A percentile compares a stretch with the other conserved stretches of the same genome.
These are phyloP conservation scores for Hamigera avellanea DNA, from an alignment of 495 filamentous ascomycete species.

Conservation along the genomic window DNA sequence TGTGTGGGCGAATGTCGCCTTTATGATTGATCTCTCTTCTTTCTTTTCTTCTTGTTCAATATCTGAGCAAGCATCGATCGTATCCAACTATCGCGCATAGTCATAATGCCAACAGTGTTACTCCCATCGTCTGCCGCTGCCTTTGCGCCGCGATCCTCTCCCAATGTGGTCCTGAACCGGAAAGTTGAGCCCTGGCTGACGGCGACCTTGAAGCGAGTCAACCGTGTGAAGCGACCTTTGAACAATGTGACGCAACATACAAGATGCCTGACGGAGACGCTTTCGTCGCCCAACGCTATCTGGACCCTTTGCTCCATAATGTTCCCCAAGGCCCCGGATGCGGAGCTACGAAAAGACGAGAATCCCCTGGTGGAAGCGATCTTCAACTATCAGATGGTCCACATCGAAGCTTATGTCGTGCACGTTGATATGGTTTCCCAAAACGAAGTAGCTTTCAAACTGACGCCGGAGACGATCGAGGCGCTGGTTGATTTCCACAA, in stretches of 20 bases:
- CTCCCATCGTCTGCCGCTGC: constrained; percentile 91
- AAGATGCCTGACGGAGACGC: constrained; percentile 90
- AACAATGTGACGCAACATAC: constrained; percentile 97
- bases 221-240: constrained; percentile 91
- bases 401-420: constrained; percentile 95
- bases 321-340: constrained; percentile 81
- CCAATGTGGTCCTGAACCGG: constrained; percentile 85
- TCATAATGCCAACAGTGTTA: constrained; percentile 81
- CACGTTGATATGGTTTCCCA: constrained; percentile 98
- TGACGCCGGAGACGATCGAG: constrained; percentile 96
- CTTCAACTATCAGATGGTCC: constrained; percentile 88
- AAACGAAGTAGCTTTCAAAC: constrained; percentile 96
- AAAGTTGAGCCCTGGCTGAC: constrained; percentile 98
- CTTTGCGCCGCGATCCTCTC: constrained; percentile 90
- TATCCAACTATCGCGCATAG: constrained; percentile 17
- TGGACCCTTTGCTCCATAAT: constrained; percentile 94
- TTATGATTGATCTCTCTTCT: constrained; percentile 23
- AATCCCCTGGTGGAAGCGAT: constrained; percentile 86
- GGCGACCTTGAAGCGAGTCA: constrained; percentile 91
- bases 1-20: constrained; percentile 38
- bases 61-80: constrained; percentile 15
- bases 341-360: constrained; percentile 72
- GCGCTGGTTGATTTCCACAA: constrained; percentile 93
- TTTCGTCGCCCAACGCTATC: constrained; percentile 84
- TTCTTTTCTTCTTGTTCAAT: constrained; percentile 6